These are phyloP conservation scores for Xylaria sp. DNA, from an alignment of 2,329 filamentous ascomycete species.

Conservation along the genomic window DNA sequence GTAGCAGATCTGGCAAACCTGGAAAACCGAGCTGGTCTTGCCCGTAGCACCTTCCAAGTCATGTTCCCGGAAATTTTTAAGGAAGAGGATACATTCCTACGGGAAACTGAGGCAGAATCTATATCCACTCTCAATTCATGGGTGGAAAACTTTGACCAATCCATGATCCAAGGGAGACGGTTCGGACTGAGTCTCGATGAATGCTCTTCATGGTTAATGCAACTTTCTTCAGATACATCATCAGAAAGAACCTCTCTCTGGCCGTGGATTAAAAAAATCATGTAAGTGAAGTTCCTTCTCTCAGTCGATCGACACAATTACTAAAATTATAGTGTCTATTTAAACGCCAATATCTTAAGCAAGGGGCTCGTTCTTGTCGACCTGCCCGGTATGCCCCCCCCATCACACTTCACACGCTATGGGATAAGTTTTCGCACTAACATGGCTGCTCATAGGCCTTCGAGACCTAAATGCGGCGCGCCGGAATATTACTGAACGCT, in stretches of 20 bases:
- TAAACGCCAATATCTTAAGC: slow-evolving; percentile 59
- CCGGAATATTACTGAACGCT: slow-evolving; percentile 57
- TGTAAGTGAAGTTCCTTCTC: slow-evolving; percentile 45
- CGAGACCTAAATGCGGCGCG: slow-evolving; percentile 60
- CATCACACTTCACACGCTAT: background rate
- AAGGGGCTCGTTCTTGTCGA: slow-evolving; percentile 62
- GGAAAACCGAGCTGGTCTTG: slow-evolving; percentile 50
- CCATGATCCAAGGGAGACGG: slow-evolving; percentile 25
- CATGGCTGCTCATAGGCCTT: slow-evolving; percentile 51
- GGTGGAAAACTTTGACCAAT: slow-evolving; percentile 36
- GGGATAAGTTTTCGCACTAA: slow-evolving; percentile 6
- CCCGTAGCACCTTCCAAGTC: slow-evolving; percentile 52
- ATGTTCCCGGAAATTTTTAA: slow-evolving; percentile 51
- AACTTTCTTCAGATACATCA: slow-evolving; percentile 53
- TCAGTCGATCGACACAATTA: background rate
- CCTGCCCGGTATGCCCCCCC: slow-evolving; percentile 55
- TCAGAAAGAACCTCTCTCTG: slow-evolving; percentile 49
- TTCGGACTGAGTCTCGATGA: slow-evolving; percentile 34
- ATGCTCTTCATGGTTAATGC: slow-evolving; percentile 52
- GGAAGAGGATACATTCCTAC: slow-evolving; percentile 39
- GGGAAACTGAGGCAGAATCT: slow-evolving; percentile 25
- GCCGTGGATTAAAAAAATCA: slow-evolving; percentile 60
- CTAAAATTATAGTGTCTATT: slow-evolving; percentile 54
- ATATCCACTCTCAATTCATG: slow-evolving; percentile 43
- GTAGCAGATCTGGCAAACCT: slow-evolving; percentile 39